Base-by-base conservation (phyloP, 805 yeast species). In the Myxozyma vanderwaltii region DNA sequence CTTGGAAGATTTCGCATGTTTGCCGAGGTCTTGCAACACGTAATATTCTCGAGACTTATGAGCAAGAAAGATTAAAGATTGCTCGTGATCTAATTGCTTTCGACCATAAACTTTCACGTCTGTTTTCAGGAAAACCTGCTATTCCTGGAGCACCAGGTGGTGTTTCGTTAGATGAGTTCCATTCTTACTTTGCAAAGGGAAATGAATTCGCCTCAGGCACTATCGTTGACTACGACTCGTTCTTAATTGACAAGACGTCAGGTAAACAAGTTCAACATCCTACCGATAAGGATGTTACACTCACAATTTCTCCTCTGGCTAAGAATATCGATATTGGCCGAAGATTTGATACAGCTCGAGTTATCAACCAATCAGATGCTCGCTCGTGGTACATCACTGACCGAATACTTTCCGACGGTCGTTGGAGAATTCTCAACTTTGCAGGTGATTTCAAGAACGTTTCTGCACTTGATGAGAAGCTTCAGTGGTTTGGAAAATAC, bases 1-100 rank as follows among this genome's bases (percentile, higher is more conserved):
- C 70, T 4, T 73, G 74, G 74, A 73, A 73, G 56, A 51, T 73
- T 23, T 74, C 75, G 3, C 59, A 64, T 50, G 73, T 72, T 27
- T 56, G 66, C 55, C 71, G 70, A 41, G 74, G 74, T 2, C 60
- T 69, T 35, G 64, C 72, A 7, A 21, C 51, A 8, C 58, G 63
- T 19, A 64, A 64, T 6, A 64, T 73, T 15, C 64, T 73, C 55
- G 17, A 44, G 23, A 71, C 75, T 7, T 73, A 73, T 61, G 70
- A 69, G 56, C 41, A 52, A 3, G 76, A 73, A 61, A 58, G 76
- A 31, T 51, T 58, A 12, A 54, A 67, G 29, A 69, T 71, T 50
- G 76, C 75, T 10, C 62, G 64, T 36, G 74, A 70, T 51, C 63
- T 73, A 59, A 73, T 73, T 56, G 64, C 63, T 4, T 71, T 71